Evolutionary conservation across 2,329 filamentous ascomycete genomes (phyloP).

Genomic region (Xylaria multiplex): DNA sequence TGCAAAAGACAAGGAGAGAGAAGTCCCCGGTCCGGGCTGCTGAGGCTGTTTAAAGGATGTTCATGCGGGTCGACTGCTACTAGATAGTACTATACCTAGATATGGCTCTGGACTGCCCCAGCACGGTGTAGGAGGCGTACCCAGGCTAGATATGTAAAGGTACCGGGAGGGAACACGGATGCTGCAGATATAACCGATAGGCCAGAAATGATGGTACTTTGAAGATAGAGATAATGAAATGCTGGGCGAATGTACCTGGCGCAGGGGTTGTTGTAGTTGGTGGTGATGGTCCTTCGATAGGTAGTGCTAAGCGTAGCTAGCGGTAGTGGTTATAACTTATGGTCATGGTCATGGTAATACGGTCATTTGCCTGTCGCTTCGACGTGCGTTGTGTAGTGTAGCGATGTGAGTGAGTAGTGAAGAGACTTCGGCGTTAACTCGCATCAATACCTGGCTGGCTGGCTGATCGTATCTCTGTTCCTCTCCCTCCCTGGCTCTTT

Average conservation of each 20-base stretch:
- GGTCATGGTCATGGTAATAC: constrained; percentile 2
- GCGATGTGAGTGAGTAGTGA: constrained; percentile 30
- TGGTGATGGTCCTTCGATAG: not conserved
- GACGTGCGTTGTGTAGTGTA: constrained; percentile 10
- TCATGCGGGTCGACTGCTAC: constrained; percentile 31
- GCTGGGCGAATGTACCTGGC: constrained; percentile 25
- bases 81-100: not conserved
- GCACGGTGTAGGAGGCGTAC: constrained; percentile 13
- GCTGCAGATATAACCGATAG: constrained; percentile 34
- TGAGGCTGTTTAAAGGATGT: constrained; percentile 35
- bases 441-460: constrained; percentile 29
- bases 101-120: constrained; percentile 8
- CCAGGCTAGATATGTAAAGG: constrained; percentile 8
- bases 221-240: constrained; percentile 35
- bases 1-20: constrained; percentile 20
- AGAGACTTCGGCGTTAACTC: constrained; percentile 34
- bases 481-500: constrained; percentile 1
- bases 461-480: constrained; percentile 18
- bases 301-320: not conserved
- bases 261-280: constrained; percentile 3
- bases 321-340: not conserved
- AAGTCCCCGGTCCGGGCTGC: constrained; percentile 24
- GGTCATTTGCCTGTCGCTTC: not conserved
- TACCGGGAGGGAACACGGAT: constrained; percentile 15
- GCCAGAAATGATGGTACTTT: constrained; percentile 32